Conservation (phyloP, 345 rosid species). For the Gossypium arboreum region DNA sequence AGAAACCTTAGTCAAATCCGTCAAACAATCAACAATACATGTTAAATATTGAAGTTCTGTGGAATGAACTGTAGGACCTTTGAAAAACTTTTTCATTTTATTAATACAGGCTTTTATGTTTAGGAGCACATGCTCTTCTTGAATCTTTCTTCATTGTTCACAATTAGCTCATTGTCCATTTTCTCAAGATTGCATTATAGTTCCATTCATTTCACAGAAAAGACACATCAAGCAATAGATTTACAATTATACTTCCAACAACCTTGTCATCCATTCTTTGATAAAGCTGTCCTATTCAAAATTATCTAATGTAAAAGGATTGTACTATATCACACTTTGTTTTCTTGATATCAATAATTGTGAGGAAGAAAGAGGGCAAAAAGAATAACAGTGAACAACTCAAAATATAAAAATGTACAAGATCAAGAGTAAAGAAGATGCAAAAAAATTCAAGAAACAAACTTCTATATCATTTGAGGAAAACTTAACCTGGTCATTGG, state of each 20-base stretch:
- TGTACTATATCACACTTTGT: neutral
- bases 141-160: neutral
- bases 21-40: neutral
- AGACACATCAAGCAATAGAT: neutral
- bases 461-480: neutral
- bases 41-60: neutral
- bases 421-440: slow-evolving; percentile 2
- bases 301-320: slow-evolving; percentile 1
- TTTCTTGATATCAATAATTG: neutral
- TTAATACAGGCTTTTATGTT: neutral
- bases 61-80: neutral
- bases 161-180: neutral
- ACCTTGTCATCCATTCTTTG: neutral
- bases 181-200: neutral
- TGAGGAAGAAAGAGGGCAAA: neutral
- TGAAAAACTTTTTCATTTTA: neutral
- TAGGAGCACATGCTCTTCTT: neutral
- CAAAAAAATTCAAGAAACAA: neutral
- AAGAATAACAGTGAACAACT: neutral
- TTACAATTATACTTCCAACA: neutral
- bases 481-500: slow-evolving; percentile 73
- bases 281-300: neutral
- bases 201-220: neutral
- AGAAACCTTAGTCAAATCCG: neutral
- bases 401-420: neutral